Conservation (phyloP, 441 rosid species). For the Mallotus repandus region DNA sequence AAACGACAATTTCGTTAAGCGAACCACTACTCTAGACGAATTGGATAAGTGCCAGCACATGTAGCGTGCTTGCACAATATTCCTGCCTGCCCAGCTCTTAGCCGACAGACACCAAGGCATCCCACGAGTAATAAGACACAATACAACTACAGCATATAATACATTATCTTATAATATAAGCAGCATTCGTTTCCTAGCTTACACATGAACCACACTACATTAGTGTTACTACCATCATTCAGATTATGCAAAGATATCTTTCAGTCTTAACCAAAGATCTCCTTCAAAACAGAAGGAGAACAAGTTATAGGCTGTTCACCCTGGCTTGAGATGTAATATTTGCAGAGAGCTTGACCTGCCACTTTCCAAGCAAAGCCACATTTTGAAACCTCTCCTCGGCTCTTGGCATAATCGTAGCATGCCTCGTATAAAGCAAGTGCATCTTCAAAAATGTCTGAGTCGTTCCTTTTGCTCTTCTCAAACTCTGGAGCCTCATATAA, state of each 20-base stretch:
- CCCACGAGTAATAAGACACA: background rate
- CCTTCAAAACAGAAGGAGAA: conserved; percentile 35
- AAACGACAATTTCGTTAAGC: background rate
- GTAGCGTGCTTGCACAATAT: background rate
- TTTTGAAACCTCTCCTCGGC: background rate
- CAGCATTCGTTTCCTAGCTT: background rate
- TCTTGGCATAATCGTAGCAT: conserved; percentile 43
- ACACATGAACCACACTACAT: background rate
- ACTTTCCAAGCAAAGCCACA: conserved; percentile 71
- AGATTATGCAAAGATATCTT: background rate
- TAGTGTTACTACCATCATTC: background rate
- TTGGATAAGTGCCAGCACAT: background rate
- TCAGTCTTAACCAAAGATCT: conserved; percentile 21
- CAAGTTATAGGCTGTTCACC: conserved; percentile 24
- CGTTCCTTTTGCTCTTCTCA: conserved; percentile 37
- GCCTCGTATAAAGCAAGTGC: conserved; percentile 56
- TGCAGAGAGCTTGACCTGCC: conserved; percentile 65
- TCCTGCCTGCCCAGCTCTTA: background rate
- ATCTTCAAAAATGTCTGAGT: conserved; percentile 41
- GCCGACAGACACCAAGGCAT: background rate
- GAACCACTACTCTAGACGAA: background rate
- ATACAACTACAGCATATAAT: too few relatives aligned
- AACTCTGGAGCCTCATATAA: conserved; percentile 55
- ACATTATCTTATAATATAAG: background rate
- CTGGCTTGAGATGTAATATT: conserved; percentile 23